A percentile compares a stretch with the other conserved stretches of the same genome.
These are phyloP conservation scores for Mycena epipterygia DNA, from an alignment of 768 basidiomycete species.

Conservation along the genomic window DNA sequence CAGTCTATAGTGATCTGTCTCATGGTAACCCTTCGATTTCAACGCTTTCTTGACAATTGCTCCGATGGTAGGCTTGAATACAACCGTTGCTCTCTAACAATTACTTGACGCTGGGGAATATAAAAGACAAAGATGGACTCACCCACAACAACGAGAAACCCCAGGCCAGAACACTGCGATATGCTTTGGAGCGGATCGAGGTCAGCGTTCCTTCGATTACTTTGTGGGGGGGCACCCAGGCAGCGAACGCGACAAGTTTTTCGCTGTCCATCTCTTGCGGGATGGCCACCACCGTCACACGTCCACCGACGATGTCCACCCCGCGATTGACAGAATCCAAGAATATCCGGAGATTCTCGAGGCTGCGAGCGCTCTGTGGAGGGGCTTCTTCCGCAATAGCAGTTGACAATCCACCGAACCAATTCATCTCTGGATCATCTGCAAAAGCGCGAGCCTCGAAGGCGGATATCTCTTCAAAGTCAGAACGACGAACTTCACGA, in stretches of 20 bases:
- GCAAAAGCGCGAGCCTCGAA: constrained; percentile 21
- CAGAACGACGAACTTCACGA: constrained; percentile 11
- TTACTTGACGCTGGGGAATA: not conserved
- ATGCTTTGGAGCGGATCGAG: not conserved
- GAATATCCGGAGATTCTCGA: constrained; percentile 18
- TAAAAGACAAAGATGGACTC: not conserved
- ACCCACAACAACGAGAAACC: constrained; percentile 11
- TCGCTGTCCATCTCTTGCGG: constrained; percentile 6
- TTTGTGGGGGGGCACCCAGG: constrained; percentile 25
- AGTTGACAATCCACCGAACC: constrained; percentile 24
- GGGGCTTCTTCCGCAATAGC: not conserved
- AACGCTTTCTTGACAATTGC: constrained; percentile 17
- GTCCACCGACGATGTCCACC: constrained; percentile 11
- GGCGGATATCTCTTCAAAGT: constrained; percentile 10
- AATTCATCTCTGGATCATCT: constrained; percentile 27
- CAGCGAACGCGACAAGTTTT: constrained; percentile 14
- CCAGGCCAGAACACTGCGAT: constrained; percentile 9
- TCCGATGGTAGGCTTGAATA: constrained; percentile 18
- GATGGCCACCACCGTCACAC: constrained; percentile 8
- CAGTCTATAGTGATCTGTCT: constrained; percentile 22
- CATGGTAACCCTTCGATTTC: constrained; percentile 1
- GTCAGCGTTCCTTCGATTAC: constrained; percentile 21
- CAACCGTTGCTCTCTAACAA: not conserved
- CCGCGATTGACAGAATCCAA: constrained; percentile 21
- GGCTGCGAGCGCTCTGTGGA: not conserved